Evolutionary conservation across 306 rosid genomes (phyloP), one percentile per base, ranked within the genome.

Genomic region (Crataegus laevigata): DNA sequence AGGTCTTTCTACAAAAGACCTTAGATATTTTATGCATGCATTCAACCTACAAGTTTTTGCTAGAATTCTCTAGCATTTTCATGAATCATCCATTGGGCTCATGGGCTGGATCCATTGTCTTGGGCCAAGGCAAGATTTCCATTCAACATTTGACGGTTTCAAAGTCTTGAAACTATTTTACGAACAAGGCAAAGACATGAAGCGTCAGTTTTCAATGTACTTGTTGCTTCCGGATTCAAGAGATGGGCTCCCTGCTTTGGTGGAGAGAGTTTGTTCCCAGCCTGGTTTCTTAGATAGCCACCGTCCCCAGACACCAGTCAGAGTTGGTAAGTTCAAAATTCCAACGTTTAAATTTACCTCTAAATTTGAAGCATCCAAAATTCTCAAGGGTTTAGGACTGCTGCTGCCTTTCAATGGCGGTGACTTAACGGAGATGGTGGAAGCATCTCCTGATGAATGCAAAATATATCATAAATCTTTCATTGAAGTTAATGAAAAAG

Each of bases 301-400:
- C 38, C 80, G 89, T 82, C 96, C 94, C 11, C 1, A 3, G 50
- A 5, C 69, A 24, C 22, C 65, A 78, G 80, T 81, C 63, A 28
- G 68, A 68, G 93, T 88, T 28, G 93, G 93, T 1, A 87, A 86
- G 36, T 89, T 94, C 73, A 83, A 82, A 82, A 74, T 94, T 58
- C 98, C 98, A 7, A 91, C 19, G 78, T 94, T 91, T 78, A 90
- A 90, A 68, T 77, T 94, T 71, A 87, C 93, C 22, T 91, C 82
- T 8, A 90, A 82, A 38, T 70, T 90, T 67, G 91, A 91, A 77
- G 77, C 84, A 68, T 85, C 91, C 43, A 8, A 77, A 4, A 19
- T 73, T 32, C 29, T 90, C 54, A 90, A 85, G 83, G 92, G 80
- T 76, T 61, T 90, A 34, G 94, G 98, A 54, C n/a, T 94, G 71